A percentile compares a stretch with the other conserved stretches of the same genome.
Conservation (phyloP, 2,329 filamentous ascomycete genomes). For the Neospermospora avenae region DNA sequence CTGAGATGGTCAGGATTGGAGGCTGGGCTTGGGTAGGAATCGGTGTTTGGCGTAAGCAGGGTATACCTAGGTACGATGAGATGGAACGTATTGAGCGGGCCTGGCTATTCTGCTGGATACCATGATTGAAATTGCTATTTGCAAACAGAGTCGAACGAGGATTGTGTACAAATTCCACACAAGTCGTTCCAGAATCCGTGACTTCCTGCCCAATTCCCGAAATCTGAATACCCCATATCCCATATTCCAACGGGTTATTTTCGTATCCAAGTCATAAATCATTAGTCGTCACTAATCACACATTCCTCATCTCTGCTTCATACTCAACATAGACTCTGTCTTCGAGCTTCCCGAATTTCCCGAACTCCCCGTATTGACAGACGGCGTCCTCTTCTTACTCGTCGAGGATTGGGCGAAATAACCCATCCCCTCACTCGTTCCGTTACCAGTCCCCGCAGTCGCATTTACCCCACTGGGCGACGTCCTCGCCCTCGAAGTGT, state of each 20-base stretch:
- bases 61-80: too few species aligned
- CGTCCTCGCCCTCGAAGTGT: slow-evolving; percentile 48
- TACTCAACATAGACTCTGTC: slow-evolving; percentile 25
- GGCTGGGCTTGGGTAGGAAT: neutral
- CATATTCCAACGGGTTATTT: neutral
- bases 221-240: neutral
- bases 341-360: slow-evolving; percentile 29
- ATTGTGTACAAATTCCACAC: neutral
- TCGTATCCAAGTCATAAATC: slow-evolving; percentile 7
- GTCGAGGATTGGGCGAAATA: slow-evolving; percentile 23
- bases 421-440: slow-evolving; percentile 10
- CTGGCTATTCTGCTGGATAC: slow-evolving; percentile 11
- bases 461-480: slow-evolving; percentile 36
- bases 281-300: neutral
- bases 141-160: neutral
- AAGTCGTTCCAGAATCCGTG: neutral
- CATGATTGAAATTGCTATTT: slow-evolving; percentile 7
- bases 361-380: slow-evolving; percentile 12
- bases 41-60: neutral
- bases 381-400: slow-evolving; percentile 17
- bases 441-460: slow-evolving; percentile 41
- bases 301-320: slow-evolving; percentile 25
- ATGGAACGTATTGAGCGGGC: neutral
- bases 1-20: neutral
- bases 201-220: neutral